Evolutionary conservation across 2,329 filamentous ascomycete genomes (phyloP), one percentile per base, ranked within the genome.

Genomic region (Xylariaceae sp.): DNA sequence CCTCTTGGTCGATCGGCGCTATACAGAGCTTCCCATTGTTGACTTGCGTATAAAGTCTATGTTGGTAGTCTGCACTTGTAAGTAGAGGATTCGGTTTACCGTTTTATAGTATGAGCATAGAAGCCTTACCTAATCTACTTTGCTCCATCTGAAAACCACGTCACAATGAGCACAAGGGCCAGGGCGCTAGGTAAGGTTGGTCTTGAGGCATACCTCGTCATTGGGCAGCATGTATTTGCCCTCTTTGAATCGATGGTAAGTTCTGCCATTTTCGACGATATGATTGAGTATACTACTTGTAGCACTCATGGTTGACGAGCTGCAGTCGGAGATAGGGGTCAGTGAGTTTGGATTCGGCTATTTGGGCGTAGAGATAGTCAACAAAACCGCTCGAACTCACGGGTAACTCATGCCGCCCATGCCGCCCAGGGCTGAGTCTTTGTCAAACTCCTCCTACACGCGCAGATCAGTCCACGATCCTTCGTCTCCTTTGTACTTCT

Each of bases 151-250:
- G 43, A 19, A 18, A n/a, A n/a, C n/a, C 37, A 42, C 32, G 12
- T 14, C 32, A 10, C 14, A 20, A 7, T 54, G 2, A 57, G 48
- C 20, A 41, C 40, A 41, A 12, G 20, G 14, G 19, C 21, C 7
- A n/a, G n/a, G n/a, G 5, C 7, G 14, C 19, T 12, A 3, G 10
- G 40, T n/a, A 46, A 5, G 21, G 12, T 20, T 37, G 21, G 20
- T 20, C 20, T 19, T 20, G 5, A 41, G 40, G 6, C 49, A 43
- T 54, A 65, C 65, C 54, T 65, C 62, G 7, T 68, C 66, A 40
- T 68, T 68, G 7, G 66, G 66, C 23, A 68, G 56, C 18, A 65
- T 55, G 41, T 67, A 68, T 54, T 68, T 67, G 9, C 65, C 65
- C 45, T 63, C 64, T 37, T 66, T 66, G 47, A 63, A 67, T 10